These are phyloP conservation scores for Articulospora tetracladia DNA, from an alignment of 495 filamentous ascomycete genomes.

Conservation along the genomic window DNA sequence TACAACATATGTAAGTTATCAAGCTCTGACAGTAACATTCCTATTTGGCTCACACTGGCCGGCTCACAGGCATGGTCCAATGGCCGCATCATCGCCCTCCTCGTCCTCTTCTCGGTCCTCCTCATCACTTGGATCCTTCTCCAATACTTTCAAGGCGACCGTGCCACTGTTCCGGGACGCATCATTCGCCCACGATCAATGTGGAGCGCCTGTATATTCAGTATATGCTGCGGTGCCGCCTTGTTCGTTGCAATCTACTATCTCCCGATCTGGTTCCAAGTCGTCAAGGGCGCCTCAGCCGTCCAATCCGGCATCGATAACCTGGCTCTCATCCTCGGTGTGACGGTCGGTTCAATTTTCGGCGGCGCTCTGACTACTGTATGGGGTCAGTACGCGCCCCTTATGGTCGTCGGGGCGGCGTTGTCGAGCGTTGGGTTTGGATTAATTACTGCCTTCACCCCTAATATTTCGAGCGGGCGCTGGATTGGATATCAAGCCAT, in stretches of 20 bases:
- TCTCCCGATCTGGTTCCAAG: constrained; percentile 52
- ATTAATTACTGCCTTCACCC: constrained; percentile 54
- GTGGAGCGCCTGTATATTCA: constrained; percentile 48
- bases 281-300: constrained; percentile 53
- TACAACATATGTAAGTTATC: constrained; percentile 19
- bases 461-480: constrained; percentile 41
- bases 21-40: neutral
- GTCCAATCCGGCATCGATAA: constrained; percentile 76
- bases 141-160: constrained; percentile 65
- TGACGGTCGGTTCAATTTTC: constrained; percentile 26
- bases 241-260: constrained; percentile 70
- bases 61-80: constrained; percentile 31
- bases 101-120: constrained; percentile 60
- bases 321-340: constrained; percentile 39
- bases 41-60: neutral
- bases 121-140: constrained; percentile 55
- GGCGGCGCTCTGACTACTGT: constrained; percentile 27
- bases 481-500: constrained; percentile 71
- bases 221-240: constrained; percentile 37
- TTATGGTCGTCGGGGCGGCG: constrained; percentile 25
- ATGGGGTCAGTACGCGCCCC: constrained; percentile 26
- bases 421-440: constrained; percentile 52
- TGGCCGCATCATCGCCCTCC: constrained; percentile 30
- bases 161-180: constrained; percentile 70
- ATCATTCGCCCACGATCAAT: constrained; percentile 72